Evolutionary conservation across 1,284 basidiomycete genomes (phyloP), one percentile per base, ranked within the genome.

Genomic region (Cutaneotrichosporon mucoides): DNA sequence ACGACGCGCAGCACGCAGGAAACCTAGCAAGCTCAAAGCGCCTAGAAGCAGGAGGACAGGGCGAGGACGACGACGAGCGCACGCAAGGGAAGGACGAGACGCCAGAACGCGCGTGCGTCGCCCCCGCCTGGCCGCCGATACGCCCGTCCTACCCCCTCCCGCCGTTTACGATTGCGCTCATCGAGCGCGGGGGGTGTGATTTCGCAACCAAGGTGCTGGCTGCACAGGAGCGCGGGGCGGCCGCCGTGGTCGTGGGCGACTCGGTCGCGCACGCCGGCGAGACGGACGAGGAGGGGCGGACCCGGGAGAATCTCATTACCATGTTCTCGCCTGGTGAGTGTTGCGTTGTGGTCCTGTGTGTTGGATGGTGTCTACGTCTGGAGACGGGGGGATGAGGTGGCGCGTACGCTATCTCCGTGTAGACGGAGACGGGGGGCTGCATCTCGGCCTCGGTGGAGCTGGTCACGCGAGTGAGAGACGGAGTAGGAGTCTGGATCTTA

Each of bases 181-280:
- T 94, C 0, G 88, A 93, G 73, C 81, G 92, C 49, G 92, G 92
- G 0, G 80, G 84, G 50, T 96, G 92, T 72, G 86, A 90, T 56
- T 96, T 96, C 72, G 87, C 89, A 11, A 86, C 86, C 68, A 96
- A 96, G 79, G 88, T 84, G 59, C 80, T 88, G 51, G 86, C 89
- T 68, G 90, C 91, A 0, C 89, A 93, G 73, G 80, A 83, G 45
- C 79, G 90, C 10, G 92, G 91, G n/a, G 91, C 92, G 0, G 84
- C 82, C 64, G 91, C 87, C 1, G 87, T 93, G 34, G 85, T 95
- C n/a, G 89, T 96, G 1, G 92, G 92, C 46, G 92, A 92, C 51
- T 82, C 60, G 41, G 61, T 59, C 12, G 65, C 63, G 36, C 61
- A 67, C 11, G 46, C 57, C 3, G 71, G 67, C 10, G 77, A 79